phyloP scores from a whole-genome alignment of 148 eudicot genomes.

The Rhododendron williamsianum region DNA sequence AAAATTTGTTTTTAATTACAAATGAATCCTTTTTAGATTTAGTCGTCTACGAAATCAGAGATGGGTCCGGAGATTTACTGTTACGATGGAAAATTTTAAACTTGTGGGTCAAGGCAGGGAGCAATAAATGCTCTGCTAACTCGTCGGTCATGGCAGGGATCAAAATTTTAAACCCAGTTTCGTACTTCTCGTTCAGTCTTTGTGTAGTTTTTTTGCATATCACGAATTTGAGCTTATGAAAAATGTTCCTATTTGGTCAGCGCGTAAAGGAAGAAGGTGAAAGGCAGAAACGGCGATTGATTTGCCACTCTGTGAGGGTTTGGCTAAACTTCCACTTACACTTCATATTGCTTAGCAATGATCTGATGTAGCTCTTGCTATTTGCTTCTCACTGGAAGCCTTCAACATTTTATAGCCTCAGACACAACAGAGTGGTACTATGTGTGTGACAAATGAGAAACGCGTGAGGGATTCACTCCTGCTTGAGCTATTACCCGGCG shows the following conservation, averaged over 20 bases:
- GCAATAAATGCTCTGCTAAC: too few relatives aligned
- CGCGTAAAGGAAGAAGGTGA: not conserved
- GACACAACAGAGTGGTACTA: not conserved
- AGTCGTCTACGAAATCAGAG: too few relatives aligned
- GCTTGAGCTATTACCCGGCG: not conserved
- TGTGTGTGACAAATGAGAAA: not conserved
- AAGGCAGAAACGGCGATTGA: not conserved
- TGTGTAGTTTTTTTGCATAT: not conserved
- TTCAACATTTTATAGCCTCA: not conserved
- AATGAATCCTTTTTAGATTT: too few relatives aligned
- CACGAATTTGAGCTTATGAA: not conserved
- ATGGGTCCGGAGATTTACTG: too few relatives aligned
- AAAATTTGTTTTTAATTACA: too few relatives aligned
- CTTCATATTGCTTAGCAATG: not conserved
- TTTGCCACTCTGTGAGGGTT: not conserved
- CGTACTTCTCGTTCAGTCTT: too few relatives aligned
- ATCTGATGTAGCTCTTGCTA: not conserved
- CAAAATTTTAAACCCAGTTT: too few relatives aligned
- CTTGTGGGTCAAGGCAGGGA: too few relatives aligned
- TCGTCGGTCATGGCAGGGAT: too few relatives aligned
- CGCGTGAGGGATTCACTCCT: too few relatives aligned
- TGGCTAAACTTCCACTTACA: not conserved
- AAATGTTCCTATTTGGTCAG: not conserved
- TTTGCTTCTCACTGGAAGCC: not conserved
- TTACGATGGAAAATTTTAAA: too few relatives aligned